Conservation (phyloP, 202 grass and related monocot genomes). For the Musa balbisiana region DNA sequence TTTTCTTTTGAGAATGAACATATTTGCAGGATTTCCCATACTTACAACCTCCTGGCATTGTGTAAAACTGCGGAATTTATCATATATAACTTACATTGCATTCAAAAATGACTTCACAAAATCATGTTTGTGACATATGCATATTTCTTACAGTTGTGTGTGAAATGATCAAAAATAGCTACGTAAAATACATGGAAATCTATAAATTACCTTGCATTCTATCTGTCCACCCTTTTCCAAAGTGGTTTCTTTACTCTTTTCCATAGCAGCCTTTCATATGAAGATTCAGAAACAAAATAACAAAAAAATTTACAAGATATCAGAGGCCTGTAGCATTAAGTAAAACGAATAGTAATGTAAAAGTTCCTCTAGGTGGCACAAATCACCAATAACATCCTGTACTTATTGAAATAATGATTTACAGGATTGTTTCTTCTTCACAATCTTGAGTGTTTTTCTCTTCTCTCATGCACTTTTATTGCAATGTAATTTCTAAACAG, state of each 20-base stretch:
- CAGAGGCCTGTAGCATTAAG: neutral
- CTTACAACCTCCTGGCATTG: slow-evolving; percentile 74
- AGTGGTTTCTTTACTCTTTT: slow-evolving; percentile 38
- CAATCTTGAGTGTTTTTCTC: neutral
- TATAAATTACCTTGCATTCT: slow-evolving; percentile 48
- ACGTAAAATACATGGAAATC: no score
- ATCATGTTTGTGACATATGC: no score
- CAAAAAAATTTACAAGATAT: neutral
- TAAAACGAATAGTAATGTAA: neutral
- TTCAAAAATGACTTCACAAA: no score
- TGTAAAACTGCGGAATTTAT: slow-evolving; percentile 58
- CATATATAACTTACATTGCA: neutral
- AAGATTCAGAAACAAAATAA: neutral
- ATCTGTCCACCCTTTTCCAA: slow-evolving; percentile 26
- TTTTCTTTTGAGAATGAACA: slow-evolving; percentile 49
- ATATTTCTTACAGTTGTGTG: no score
- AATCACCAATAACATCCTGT: neutral
- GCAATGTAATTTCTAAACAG: no score
- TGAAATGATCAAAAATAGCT: no score
- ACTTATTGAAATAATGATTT: neutral
- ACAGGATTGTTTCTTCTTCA: neutral
- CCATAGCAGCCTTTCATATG: slow-evolving; percentile 33
- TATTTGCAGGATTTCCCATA: slow-evolving; percentile 76
- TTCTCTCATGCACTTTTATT: no score
- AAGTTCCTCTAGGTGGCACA: neutral